Evolutionary conservation across 164 flowering plant genomes (phyloP).

Genomic region (Dillenia turbinata): DNA sequence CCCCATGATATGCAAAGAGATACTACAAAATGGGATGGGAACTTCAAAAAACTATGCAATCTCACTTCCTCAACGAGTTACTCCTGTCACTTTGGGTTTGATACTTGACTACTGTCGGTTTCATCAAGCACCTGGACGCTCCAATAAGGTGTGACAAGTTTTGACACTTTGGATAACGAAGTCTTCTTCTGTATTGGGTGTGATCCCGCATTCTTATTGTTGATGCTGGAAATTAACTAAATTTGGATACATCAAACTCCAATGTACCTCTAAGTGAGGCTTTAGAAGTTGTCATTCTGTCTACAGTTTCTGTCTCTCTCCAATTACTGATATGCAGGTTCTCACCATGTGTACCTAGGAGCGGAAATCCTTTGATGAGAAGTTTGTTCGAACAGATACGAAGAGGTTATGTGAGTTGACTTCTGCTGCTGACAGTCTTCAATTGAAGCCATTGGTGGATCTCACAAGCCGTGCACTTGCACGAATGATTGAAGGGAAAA

Average conservation of each 20-base stretch:
- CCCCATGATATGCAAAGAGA: constrained; percentile 78
- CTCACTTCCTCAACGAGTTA: constrained; percentile 79
- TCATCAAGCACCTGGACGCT: constrained; percentile 88
- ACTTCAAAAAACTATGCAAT: constrained; percentile 80
- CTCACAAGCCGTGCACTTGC: constrained; percentile 93
- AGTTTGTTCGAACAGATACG: constrained; percentile 72
- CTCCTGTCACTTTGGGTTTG: constrained; percentile 61
- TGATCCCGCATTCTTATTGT: no score
- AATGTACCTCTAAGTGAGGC: no score
- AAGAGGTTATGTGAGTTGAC: constrained; percentile 78
- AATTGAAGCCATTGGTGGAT: constrained; percentile 82
- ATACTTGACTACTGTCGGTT: constrained; percentile 91
- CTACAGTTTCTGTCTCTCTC: no score
- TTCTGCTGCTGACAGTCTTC: constrained; percentile 92
- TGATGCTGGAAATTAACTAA: no score
- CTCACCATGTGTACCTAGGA: constrained; percentile 38
- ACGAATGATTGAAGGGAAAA: constrained; percentile 90
- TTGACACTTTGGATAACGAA: background rate
- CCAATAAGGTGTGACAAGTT: constrained; percentile 64
- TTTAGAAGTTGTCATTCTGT: no score
- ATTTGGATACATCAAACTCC: no score
- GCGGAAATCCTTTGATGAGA: constrained; percentile 83
- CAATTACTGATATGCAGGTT: no score
- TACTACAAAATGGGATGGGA: constrained; percentile 59
- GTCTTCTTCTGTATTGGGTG: background rate